Conservation (phyloP, 163 green algal genomes). For the Prototheca cutis region DNA sequence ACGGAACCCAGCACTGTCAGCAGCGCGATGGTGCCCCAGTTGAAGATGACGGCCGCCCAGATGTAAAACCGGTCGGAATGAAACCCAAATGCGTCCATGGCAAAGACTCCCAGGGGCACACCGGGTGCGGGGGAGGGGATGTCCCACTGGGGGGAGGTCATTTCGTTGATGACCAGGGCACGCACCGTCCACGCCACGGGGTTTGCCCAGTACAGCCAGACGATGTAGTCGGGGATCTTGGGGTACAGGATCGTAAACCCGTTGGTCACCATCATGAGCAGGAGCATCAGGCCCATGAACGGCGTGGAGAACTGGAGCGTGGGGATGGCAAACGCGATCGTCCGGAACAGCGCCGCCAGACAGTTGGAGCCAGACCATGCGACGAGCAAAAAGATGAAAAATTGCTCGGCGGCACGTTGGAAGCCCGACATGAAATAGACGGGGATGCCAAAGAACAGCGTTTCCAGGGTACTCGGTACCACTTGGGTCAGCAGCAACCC, state of each 20-base stretch:
- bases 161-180: constrained; percentile 38
- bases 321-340: constrained; percentile 25
- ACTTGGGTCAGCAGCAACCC: constrained; percentile 28
- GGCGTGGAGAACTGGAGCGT: constrained; percentile 27
- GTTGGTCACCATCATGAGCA: constrained; percentile 24
- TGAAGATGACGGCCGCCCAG: constrained; percentile 33
- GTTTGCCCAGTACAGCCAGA: constrained; percentile 27
- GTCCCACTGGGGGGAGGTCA: constrained; percentile 13
- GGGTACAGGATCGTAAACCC: constrained; percentile 14
- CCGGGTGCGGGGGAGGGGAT: background rate
- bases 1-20: constrained; percentile 11
- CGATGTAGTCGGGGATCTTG: constrained; percentile 10
- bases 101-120: background rate
- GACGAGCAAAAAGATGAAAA: constrained; percentile 36
- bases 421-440: constrained; percentile 27
- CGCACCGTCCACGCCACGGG: constrained; percentile 34
- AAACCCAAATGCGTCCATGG: constrained; percentile 6
- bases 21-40: constrained; percentile 18
- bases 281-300: constrained; percentile 7
- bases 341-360: constrained; percentile 33
- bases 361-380: constrained; percentile 8
- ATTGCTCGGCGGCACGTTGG: constrained; percentile 15
- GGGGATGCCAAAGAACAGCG: constrained; percentile 22
- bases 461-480: constrained; percentile 26
- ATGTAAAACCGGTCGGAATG: constrained; percentile 26